Evolutionary conservation across 371 early-diverging fungal species (phyloP), one percentile per base, ranked within the genome.

Genomic region (Basidiobolus meristosporus): DNA sequence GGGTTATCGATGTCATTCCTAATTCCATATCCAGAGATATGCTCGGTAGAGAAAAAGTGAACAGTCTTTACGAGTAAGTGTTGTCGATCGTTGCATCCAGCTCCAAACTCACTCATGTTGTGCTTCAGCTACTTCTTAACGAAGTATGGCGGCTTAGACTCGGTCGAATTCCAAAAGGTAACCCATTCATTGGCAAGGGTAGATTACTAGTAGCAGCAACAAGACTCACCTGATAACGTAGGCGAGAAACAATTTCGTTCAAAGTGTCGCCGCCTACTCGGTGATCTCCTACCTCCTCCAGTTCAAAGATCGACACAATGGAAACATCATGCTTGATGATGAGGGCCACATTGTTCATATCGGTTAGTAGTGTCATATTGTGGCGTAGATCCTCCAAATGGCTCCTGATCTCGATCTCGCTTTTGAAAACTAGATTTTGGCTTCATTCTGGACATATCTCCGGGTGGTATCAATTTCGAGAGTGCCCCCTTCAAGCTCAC

Each of bases 301-400:
- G 51, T 86, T 99, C 57, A 98, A 98, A 60, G 99, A 99, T 64
- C 75, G 99, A 18, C 99, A 99, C 61, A 99, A 99, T 57, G 99
- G 98, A 38, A 99, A 99, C 60, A 97, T 99, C 44, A 96, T 99
- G 98, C 62, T 98, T 45, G 97, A 98, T 48, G 83, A 90, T 37
- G 68, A 82, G 38, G 99, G 99, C 0, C 92, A 97, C 54, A 79
- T 98, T 22, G 72, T 99, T 47, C 99, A 99, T 54, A 98, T 99
- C 42, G 85, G 80, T 77, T n/a, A n/a, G n/a, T n/a, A n/a, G 63
- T 40, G 55, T 40, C 7, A 1, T 7, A 19, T 29, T 34, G n/a
- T 2, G 29, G 10, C 23, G 10, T 4, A 7, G 7, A 9, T 2
- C 21, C 18, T 7, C 3, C 9, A 7, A 23, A 2, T 23, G 7